phyloP scores from a whole-genome alignment of 2,329 filamentous ascomycete genomes.

The Coniochaeta prunicola region DNA sequence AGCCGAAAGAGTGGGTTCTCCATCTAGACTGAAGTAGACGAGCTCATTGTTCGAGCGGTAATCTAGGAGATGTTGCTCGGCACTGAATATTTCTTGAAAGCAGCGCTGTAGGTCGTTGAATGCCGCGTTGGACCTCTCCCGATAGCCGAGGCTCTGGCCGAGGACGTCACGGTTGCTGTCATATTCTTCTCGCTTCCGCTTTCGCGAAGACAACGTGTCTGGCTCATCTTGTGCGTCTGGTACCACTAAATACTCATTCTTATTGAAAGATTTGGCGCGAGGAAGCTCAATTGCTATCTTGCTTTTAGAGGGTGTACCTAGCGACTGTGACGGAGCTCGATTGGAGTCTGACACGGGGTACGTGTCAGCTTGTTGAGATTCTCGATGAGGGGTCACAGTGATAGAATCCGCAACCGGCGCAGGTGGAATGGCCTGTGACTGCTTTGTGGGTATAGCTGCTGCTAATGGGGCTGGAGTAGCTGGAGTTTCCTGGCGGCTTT shows the following conservation, averaged over 20 bases:
- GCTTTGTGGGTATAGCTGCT: conserved; percentile 18
- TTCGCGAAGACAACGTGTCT: conserved; percentile 41
- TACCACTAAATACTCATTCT: conserved; percentile 44
- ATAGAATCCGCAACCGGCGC: background rate
- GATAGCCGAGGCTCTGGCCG: conserved; percentile 65
- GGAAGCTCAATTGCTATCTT: conserved; percentile 42
- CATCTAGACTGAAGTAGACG: conserved; percentile 46
- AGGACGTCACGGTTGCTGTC: conserved; percentile 50
- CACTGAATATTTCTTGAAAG: conserved; percentile 66
- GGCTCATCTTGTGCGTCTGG: conserved; percentile 39
- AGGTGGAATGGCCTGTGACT: conserved; percentile 16
- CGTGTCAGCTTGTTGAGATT: background rate
- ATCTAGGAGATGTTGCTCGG: conserved; percentile 61
- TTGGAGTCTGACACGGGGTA: background rate
- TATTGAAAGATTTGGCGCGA: conserved; percentile 33
- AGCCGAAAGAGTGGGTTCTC: conserved; percentile 59
- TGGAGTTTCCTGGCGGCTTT: background rate
- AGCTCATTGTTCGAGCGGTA: conserved; percentile 47
- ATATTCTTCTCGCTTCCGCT: conserved; percentile 41
- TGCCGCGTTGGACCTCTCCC: conserved; percentile 70
- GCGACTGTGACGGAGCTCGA: background rate
- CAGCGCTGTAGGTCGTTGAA: conserved; percentile 63
- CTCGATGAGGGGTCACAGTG: conserved; percentile 1
- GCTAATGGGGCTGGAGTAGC: background rate
- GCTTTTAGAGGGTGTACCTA: conserved; percentile 8